Percentiles rank a stretch among this genome's conserved stretches.
Conservation (phyloP, 2,329 filamentous ascomycete species). For the Venturia aucupariae region DNA sequence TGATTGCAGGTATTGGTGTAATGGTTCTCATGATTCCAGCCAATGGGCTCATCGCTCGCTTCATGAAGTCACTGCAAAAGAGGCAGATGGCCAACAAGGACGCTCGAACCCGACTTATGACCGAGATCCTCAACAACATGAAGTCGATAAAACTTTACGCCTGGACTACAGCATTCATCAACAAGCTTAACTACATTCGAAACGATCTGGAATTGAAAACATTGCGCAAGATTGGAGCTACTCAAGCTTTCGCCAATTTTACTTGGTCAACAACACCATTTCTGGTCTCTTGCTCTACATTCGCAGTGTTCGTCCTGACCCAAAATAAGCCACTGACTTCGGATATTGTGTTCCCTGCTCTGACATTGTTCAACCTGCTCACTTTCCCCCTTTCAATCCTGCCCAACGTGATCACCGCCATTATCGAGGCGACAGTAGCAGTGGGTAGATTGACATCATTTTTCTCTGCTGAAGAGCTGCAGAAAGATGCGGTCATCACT, state of each 20-base stretch:
- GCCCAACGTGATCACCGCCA: slow-evolving; percentile 95
- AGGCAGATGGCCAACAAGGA: slow-evolving; percentile 99
- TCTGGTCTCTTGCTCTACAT: slow-evolving; percentile 93
- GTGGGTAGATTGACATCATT: slow-evolving; percentile 77
- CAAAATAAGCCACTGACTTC: slow-evolving; percentile 74
- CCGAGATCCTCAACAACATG: slow-evolving; percentile 98
- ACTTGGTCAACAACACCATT: slow-evolving; percentile 98
- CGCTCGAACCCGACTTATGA: slow-evolving; percentile 81
- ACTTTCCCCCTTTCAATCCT: slow-evolving; percentile 90
- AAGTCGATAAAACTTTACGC: slow-evolving; percentile 98
- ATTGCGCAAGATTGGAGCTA: slow-evolving; percentile 87
- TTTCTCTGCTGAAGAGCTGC: slow-evolving; percentile 80
- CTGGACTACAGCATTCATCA: slow-evolving; percentile 96
- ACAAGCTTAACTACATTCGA: slow-evolving; percentile 88
- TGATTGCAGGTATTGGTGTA: slow-evolving; percentile 87
- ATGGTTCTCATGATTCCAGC: slow-evolving; percentile 98
- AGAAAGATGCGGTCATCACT: slow-evolving; percentile 67
- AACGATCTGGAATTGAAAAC: slow-evolving; percentile 96
- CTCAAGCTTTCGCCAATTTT: slow-evolving; percentile 90
- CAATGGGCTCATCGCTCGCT: slow-evolving; percentile 80
- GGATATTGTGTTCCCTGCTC: slow-evolving; percentile 88
- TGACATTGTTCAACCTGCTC: slow-evolving; percentile 89
- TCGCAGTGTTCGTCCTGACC: slow-evolving; percentile 86
- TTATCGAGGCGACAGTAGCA: slow-evolving; percentile 93
- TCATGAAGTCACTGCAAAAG: slow-evolving; percentile 94